Evolutionary conservation across 2,329 filamentous ascomycete genomes (phyloP), one percentile per base, ranked within the genome.

Genomic region (Microcyclospora pomicola): DNA sequence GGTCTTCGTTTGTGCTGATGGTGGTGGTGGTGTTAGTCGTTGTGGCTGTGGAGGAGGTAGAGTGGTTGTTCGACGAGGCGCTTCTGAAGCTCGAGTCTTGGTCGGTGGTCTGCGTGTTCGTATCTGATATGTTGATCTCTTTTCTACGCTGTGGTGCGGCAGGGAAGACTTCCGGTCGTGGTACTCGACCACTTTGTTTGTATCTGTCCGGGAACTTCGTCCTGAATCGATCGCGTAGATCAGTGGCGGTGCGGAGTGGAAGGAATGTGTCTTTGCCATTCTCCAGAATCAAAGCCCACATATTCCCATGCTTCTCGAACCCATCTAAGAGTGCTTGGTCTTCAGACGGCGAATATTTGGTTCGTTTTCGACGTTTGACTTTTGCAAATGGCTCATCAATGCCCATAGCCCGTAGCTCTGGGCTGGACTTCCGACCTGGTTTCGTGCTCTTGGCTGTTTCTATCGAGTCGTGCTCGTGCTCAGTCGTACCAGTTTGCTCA

Each of bases 211-310:
- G 72, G 46, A 69, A 78, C 27, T 67, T 66, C 6, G 71, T 75
- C 12, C 75, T 64, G 45, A 79, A 75, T 3, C 74, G 68, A 51
- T 79, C 75, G 27, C 75, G 64, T 11, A 80, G 51, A 48, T 79
- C 75, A 2, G 72, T 75, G 12, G 71, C 62, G 33, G 67, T 66
- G 31, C 74, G 65, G 45, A 67, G 61, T 10, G 66, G 63, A 2
- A 77, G 54, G 5, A 65, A 60, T 11, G 59, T 56, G 42, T 78
- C 73, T 40, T 72, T 65, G 42, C 67, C 64, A 9, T 31, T 15
- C 14, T 31, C 12, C 30, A n/a, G 12, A 37, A 80, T 79, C 6
- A 63, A 53, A 9, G 71, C 72, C 75, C 75, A 80, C 31, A 69
- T 63, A 35, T 73, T 68, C 2, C 73, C 73, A 44, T 78, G 65